Conservation (phyloP, 192 early-diverging fungal genomes). For the Pilobolus umbonatus region DNA sequence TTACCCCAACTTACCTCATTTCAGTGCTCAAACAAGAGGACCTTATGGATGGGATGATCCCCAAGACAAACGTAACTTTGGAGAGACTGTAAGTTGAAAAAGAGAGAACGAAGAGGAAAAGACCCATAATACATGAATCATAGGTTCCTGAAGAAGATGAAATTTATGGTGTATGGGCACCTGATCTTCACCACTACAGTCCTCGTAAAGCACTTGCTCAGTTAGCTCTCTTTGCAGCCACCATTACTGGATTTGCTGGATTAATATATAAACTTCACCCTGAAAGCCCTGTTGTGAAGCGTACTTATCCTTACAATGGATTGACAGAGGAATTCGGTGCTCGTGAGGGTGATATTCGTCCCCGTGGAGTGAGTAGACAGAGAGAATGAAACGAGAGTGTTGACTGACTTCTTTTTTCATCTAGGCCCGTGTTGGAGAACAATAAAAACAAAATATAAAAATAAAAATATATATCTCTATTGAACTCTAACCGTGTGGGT, state of each 20-base stretch:
- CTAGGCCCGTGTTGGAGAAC: neutral
- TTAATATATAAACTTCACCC: slow-evolving; percentile 46
- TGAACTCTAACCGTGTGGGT: no score
- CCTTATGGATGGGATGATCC: slow-evolving; percentile 65
- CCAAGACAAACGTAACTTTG: slow-evolving; percentile 75
- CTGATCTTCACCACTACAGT: slow-evolving; percentile 59
- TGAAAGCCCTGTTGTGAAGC: slow-evolving; percentile 54
- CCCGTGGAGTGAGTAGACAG: slow-evolving; percentile 31
- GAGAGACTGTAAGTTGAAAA: slow-evolving; percentile 50
- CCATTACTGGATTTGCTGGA: slow-evolving; percentile 49
- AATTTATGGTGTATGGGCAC: slow-evolving; percentile 62
- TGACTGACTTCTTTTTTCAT: neutral
- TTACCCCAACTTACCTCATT: slow-evolving; percentile 68
- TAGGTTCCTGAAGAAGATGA: slow-evolving; percentile 68
- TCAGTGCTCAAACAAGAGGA: slow-evolving; percentile 56
- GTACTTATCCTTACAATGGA: slow-evolving; percentile 63
- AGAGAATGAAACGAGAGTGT: no score
- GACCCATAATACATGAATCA: neutral
- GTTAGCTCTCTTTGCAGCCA: slow-evolving; percentile 47
- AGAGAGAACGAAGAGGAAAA: neutral
- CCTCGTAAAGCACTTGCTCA: slow-evolving; percentile 49
- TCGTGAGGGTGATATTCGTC: slow-evolving; percentile 29
- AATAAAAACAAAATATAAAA: slow-evolving; percentile 3
- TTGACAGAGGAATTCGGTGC: slow-evolving; percentile 61
- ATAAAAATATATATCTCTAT: neutral